phyloP scores from a whole-genome alignment of 2,329 filamentous ascomycete species.

The Phoma herbarum region DNA sequence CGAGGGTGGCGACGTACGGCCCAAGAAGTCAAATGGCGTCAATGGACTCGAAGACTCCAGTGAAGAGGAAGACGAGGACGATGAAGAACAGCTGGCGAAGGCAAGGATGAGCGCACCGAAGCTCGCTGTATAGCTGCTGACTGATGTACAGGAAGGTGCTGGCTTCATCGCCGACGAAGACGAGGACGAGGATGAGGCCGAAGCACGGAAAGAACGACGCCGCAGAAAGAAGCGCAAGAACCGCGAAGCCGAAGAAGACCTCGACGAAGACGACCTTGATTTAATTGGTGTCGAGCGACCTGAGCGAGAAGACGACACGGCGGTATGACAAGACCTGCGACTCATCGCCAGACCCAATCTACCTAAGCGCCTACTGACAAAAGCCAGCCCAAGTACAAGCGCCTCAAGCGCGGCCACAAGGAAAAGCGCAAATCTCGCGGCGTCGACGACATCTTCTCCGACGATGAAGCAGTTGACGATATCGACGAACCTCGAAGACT shows the following conservation, averaged over 20 bases:
- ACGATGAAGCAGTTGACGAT: slow-evolving; percentile 80
- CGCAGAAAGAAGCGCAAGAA: slow-evolving; percentile 80
- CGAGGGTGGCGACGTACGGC: slow-evolving; percentile 33
- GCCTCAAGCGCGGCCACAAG: slow-evolving; percentile 89
- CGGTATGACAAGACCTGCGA: slow-evolving; percentile 62
- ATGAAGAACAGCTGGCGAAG: slow-evolving; percentile 47
- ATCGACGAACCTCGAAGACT: slow-evolving; percentile 53
- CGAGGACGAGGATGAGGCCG: slow-evolving; percentile 77
- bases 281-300: slow-evolving; percentile 82
- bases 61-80: slow-evolving; percentile 53
- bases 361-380: slow-evolving; percentile 16
- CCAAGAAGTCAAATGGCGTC: slow-evolving; percentile 40
- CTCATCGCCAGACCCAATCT: not conserved
- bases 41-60: slow-evolving; percentile 50
- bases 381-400: slow-evolving; percentile 90
- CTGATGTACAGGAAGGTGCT: slow-evolving; percentile 74
- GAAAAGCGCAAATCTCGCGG: slow-evolving; percentile 73
- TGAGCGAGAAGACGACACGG: slow-evolving; percentile 70
- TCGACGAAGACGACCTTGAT: slow-evolving; percentile 96
- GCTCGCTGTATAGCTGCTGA: slow-evolving; percentile 23
- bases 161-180: slow-evolving; percentile 97
- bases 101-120: slow-evolving; percentile 37
- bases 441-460: slow-evolving; percentile 92
- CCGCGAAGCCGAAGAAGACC: slow-evolving; percentile 79
- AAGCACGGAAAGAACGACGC: slow-evolving; percentile 63